Conservation (phyloP, 352 stramenopile species). For the Phytophthora idaei region DNA sequence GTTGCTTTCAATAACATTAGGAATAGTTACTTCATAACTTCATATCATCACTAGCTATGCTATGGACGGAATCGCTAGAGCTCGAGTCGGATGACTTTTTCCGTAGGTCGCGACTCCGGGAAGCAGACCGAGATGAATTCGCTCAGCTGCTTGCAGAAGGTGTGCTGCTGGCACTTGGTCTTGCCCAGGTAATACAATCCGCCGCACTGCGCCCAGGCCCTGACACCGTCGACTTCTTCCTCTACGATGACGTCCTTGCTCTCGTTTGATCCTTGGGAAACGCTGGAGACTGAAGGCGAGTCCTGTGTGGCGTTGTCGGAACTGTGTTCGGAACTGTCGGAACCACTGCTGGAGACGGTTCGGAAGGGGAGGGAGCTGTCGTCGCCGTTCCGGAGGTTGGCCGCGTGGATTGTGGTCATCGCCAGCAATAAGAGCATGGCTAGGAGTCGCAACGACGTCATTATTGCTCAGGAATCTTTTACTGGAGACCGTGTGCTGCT, state of each 20-base stretch:
- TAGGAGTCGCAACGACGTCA: constrained; percentile 21
- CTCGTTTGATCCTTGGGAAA: constrained; percentile 10
- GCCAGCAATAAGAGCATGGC: constrained; percentile 11
- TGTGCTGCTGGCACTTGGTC: constrained; percentile 30
- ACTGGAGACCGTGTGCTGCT: constrained; percentile 7
- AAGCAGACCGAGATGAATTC: constrained; percentile 43
- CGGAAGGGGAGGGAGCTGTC: not conserved
- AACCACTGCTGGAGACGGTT: constrained; percentile 9
- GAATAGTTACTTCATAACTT: constrained; percentile 28
- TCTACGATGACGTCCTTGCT: constrained; percentile 5
- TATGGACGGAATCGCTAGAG: not conserved
- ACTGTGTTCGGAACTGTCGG: constrained; percentile 5
- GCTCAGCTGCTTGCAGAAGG: constrained; percentile 38
- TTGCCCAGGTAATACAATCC: constrained; percentile 36
- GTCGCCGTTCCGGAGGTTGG: constrained; percentile 17
- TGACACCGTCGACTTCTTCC: constrained; percentile 15
- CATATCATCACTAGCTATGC: constrained; percentile 27
- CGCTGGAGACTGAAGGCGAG: constrained; percentile 10
- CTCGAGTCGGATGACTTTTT: constrained; percentile 35
- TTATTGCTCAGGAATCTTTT: not conserved
- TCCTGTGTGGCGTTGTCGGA: constrained; percentile 18
- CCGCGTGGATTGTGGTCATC: constrained; percentile 1
- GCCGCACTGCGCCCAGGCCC: constrained; percentile 35
- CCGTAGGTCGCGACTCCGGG: constrained; percentile 32
- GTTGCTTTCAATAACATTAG: constrained; percentile 39